Evolutionary conservation across 331 rosid species (phyloP).

Genomic region (Malus hybrid): DNA sequence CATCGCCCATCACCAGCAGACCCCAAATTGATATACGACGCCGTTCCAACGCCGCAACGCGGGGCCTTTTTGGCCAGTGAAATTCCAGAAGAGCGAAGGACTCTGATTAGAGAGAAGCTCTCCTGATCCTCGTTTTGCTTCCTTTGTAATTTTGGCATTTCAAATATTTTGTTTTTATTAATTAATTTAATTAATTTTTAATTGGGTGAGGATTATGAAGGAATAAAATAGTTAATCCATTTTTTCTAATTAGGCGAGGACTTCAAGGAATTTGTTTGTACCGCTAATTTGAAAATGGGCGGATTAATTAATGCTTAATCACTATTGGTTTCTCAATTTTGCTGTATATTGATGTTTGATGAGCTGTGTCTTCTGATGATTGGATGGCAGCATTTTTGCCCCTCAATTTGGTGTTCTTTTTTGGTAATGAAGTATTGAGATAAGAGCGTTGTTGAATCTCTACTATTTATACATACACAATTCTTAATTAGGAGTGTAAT

Average conservation of each 20-base stretch:
- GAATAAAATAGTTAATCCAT: neutral
- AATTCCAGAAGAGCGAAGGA: slow-evolving; percentile 6
- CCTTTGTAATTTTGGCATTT: neutral
- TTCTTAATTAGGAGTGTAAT: neutral
- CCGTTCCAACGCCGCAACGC: slow-evolving; percentile 18
- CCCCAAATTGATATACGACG: neutral
- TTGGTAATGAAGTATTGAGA: neutral
- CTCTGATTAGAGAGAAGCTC: neutral
- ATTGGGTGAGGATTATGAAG: neutral
- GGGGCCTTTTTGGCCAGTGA: neutral
- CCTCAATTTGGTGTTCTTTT: neutral
- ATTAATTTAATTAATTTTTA: neutral
- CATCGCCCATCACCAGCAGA: slow-evolving; percentile 62
- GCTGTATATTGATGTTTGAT: neutral
- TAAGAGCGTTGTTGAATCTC: neutral
- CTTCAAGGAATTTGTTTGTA: neutral
- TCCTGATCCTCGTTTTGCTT: neutral
- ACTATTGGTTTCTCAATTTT: neutral
- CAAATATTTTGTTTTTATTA: neutral
- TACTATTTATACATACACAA: neutral
- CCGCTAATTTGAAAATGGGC: neutral
- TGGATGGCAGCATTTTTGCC: neutral
- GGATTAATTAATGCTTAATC: neutral
- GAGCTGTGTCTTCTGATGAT: neutral
- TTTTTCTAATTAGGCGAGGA: too few species aligned